Conservation (phyloP, 116 monocot genomes). For the Posidonia oceanica region DNA sequence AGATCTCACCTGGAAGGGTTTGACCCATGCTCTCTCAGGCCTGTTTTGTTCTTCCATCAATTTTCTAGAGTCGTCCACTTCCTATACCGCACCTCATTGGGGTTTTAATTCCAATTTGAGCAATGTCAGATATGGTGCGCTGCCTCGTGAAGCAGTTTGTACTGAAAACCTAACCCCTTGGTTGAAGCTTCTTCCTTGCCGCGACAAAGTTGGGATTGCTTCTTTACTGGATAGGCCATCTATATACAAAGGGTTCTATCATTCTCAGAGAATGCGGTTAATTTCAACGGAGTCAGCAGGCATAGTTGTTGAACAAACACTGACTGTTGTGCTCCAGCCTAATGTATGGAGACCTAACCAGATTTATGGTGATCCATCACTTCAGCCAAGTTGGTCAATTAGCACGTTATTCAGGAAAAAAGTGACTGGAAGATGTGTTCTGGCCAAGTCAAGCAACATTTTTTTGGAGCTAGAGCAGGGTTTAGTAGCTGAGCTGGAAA, state of each 20-base stretch:
- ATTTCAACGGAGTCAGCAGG: conserved; percentile 35
- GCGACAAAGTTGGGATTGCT: conserved; percentile 90
- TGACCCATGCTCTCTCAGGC: conserved; percentile 91
- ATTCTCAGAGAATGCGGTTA: conserved; percentile 73
- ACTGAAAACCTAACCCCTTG: conserved; percentile 98
- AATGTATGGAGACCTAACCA: conserved; percentile 10
- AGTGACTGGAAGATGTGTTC: conserved; percentile 41
- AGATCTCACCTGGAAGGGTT: conserved; percentile 76
- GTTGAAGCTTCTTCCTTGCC: conserved; percentile 93
- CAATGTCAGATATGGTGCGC: conserved; percentile 73
- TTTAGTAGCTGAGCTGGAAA: conserved; percentile 38
- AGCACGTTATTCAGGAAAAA: conserved; percentile 62
- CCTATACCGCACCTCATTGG: conserved; percentile 68
- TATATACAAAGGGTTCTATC: conserved; percentile 79
- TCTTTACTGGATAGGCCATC: conserved; percentile 77
- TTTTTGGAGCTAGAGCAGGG: conserved; percentile 63
- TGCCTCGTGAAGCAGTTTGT: conserved; percentile 93
- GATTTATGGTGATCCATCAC: conserved; percentile 15
- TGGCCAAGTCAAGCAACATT: conserved; percentile 54
- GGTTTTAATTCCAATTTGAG: conserved; percentile 42
- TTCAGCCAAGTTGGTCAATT: conserved; percentile 84
- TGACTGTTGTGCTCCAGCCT: conserved; percentile 73
- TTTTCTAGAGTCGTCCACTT: conserved; percentile 74
- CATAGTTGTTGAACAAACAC: conserved; percentile 62
- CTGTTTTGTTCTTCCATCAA: conserved; percentile 93